These are phyloP conservation scores for Mallotus japonicus DNA, from an alignment of 441 rosid genomes.

Conservation along the genomic window DNA sequence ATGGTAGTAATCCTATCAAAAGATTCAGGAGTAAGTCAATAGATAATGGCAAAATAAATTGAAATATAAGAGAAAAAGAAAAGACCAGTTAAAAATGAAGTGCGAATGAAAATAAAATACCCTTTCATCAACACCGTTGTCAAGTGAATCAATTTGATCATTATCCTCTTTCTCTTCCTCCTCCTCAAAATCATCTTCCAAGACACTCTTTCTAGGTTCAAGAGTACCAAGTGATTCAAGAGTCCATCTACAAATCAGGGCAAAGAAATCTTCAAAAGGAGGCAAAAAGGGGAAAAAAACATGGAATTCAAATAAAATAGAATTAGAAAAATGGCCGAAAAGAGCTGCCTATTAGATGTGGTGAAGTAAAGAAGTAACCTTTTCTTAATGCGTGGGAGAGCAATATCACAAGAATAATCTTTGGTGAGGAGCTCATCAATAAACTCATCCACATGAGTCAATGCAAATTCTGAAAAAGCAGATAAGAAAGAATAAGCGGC, in stretches of 20 bases:
- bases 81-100: neutral
- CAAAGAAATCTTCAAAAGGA: too few relatives aligned
- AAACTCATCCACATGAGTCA: constrained; percentile 84
- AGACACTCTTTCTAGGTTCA: constrained; percentile 81
- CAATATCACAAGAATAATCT: constrained; percentile 86
- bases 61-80: neutral
- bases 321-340: too few relatives aligned
- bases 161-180: constrained; percentile 93
- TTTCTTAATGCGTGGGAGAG: constrained; percentile 83
- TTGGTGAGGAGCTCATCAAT: constrained; percentile 77
- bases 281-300: neutral
- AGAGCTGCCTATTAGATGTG: too few relatives aligned
- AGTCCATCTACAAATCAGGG: constrained; percentile 53
- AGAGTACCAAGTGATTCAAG: constrained; percentile 67
- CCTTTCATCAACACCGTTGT: constrained; percentile 59
- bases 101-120: constrained; percentile 23
- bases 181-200: constrained; percentile 97
- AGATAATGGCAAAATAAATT: neutral
- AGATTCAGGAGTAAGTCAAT: constrained; percentile 18
- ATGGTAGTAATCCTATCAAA: constrained; percentile 65
- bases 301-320: too few relatives aligned
- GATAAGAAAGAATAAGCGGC: too few relatives aligned
- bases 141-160: constrained; percentile 55
- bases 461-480: constrained; percentile 41
- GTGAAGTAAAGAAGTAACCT: constrained; percentile 35